A percentile compares a stretch with the other conserved stretches of the same genome.
These are phyloP conservation scores for Apostasia ramifera DNA, from an alignment of 106 monocot species.

Conservation along the genomic window DNA sequence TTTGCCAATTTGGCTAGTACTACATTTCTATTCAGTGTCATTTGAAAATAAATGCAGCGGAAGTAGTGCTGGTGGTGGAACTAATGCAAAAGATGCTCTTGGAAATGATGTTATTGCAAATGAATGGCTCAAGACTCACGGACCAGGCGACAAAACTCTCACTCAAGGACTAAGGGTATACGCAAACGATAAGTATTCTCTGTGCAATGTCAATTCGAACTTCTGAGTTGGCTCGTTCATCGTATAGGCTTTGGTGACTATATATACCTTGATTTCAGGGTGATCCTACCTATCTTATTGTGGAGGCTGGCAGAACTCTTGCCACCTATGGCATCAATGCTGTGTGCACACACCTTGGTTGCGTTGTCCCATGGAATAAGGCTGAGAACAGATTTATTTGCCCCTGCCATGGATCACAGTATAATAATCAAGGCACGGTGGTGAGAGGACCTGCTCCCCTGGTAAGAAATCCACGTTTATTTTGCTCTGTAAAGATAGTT, in stretches of 20 bases:
- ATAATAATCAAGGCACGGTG: slow-evolving; percentile 88
- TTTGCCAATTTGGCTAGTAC: background rate
- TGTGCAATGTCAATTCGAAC: background rate
- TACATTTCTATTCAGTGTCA: background rate
- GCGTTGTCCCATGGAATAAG: slow-evolving; percentile 87
- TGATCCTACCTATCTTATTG: slow-evolving; percentile 93
- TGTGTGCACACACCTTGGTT: slow-evolving; percentile 96
- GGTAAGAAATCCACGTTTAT: slow-evolving; percentile 29
- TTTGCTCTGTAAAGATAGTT: too few species aligned
- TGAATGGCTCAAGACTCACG: slow-evolving; percentile 83
- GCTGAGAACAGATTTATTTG: slow-evolving; percentile 97
- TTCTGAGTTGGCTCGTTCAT: background rate
- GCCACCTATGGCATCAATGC: slow-evolving; percentile 94
- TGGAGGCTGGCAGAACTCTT: slow-evolving; percentile 74
- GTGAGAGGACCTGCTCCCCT: slow-evolving; percentile 94
- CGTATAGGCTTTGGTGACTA: background rate
- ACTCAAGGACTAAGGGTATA: slow-evolving; percentile 83
- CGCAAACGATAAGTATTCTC: background rate
- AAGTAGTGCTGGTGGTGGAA: slow-evolving; percentile 47
- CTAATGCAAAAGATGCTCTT: slow-evolving; percentile 77
- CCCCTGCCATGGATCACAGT: slow-evolving; percentile 97
- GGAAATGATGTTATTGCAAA: slow-evolving; percentile 63
- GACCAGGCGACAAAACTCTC: slow-evolving; percentile 87
- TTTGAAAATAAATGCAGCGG: slow-evolving; percentile 32
- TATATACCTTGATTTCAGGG: slow-evolving; percentile 40